These are phyloP conservation scores for Hypoxylon sp. DNA, from an alignment of 2,329 filamentous ascomycete genomes.

Conservation along the genomic window DNA sequence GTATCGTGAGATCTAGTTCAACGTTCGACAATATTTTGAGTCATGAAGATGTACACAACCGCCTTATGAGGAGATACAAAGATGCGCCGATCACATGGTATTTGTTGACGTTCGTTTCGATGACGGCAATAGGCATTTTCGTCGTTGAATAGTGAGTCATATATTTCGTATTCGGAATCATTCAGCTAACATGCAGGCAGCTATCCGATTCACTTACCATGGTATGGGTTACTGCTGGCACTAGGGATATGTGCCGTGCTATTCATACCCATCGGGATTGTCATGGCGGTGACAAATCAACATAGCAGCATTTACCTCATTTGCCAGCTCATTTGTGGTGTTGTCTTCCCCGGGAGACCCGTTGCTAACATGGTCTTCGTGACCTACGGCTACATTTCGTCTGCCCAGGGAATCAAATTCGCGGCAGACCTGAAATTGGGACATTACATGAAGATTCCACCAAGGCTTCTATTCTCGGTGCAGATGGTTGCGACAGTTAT, in stretches of 20 bases:
- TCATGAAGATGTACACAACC: constrained; percentile 85
- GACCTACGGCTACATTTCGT: constrained; percentile 91
- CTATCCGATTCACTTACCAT: constrained; percentile 85
- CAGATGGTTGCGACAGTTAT: constrained; percentile 83
- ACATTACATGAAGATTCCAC: constrained; percentile 90
- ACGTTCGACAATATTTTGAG: constrained; percentile 71
- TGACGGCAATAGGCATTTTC: constrained; percentile 85
- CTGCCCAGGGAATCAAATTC: constrained; percentile 90
- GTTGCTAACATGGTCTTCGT: constrained; percentile 96
- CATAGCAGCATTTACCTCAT: constrained; percentile 89
- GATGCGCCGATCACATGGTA: constrained; percentile 90
- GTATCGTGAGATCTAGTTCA: constrained; percentile 55
- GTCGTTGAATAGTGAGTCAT: constrained; percentile 82
- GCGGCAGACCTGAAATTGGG: constrained; percentile 88
- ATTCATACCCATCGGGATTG: constrained; percentile 91
- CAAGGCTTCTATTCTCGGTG: constrained; percentile 82
- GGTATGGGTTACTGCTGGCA: constrained; percentile 87
- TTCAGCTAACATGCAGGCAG: constrained; percentile 58
- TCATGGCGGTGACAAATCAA: constrained; percentile 94
- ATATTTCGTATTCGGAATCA: background rate
- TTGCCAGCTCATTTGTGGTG: constrained; percentile 87
- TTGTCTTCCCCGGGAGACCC: constrained; percentile 84
- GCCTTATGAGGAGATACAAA: constrained; percentile 85
- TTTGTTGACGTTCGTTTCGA: constrained; percentile 78
- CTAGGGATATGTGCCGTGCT: constrained; percentile 83